Evolutionary conservation across 345 rosid genomes (phyloP), one percentile per base, ranked within the genome.

Genomic region (Lumnitzera littorea): DNA sequence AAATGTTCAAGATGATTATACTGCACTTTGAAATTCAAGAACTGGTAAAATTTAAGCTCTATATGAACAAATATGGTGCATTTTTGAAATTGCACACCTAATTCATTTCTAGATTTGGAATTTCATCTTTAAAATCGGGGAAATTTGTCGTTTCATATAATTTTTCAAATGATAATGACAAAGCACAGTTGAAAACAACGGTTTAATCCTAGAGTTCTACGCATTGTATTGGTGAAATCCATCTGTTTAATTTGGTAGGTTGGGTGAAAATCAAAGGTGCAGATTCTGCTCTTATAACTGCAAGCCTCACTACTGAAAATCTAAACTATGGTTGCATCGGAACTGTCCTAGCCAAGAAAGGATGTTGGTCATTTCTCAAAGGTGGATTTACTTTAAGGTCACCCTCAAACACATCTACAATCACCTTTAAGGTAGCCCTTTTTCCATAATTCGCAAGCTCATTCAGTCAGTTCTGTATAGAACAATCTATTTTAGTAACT

Each of bases 301-400:
- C 95, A 57, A 89, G 77, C 69, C 75, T 91, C 20, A 79, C 67
- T 63, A 60, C 91, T 62, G 88, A 87, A 53, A 56, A 67, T 47
- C 24, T 48, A 47, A 67, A 65, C 4, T 60, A 25, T 2, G 36
- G 62, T 62, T 89, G 98, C 50, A 74, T 87, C 25, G 98, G 98
- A 55, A 83, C 82, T 66, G 94, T 82, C 24, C 16, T 79, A 24
- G 96, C 89, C 0, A 71, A 73, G 57, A 58, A 15, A 52, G 95
- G 88, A 41, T 91, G 98, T 68, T 91, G 98, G 96, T 89, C 96
- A 25, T 91, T 89, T 74, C 95, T 91, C 67, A 91, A 91, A 67
- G 98, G 98, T 16, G 96, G 98, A 24, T 91, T 89, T 62, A 50
- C 74, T 65, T 81, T 87, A 46, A 55, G 77, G 58, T 75, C 82